Evolutionary conservation across 306 rosid genomes (phyloP).

Genomic region (Ammopiptanthus mongolicus): DNA sequence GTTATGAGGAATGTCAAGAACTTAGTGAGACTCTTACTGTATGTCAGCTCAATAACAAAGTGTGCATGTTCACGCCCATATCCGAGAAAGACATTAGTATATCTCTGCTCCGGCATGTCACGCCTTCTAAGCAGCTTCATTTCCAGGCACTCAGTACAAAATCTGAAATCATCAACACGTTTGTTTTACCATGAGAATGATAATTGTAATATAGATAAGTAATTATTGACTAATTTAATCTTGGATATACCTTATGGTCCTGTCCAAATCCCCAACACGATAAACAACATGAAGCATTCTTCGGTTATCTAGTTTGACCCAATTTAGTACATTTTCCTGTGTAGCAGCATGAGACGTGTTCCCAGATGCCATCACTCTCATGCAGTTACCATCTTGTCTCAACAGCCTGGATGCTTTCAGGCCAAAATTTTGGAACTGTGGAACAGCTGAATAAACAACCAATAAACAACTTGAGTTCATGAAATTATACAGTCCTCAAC

Average conservation of each 20-base stretch:
- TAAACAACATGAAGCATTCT: slow-evolving; percentile 82
- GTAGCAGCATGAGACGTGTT: slow-evolving; percentile 41
- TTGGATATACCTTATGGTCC: slow-evolving; percentile 61
- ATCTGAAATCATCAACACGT: slow-evolving; percentile 50
- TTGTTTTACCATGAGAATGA: not conserved
- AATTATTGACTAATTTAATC: not conserved
- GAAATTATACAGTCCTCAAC: not conserved
- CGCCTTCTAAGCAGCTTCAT: slow-evolving; percentile 83
- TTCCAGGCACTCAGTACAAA: slow-evolving; percentile 78
- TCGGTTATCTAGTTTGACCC: slow-evolving; percentile 74
- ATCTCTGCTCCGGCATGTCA: slow-evolving; percentile 81
- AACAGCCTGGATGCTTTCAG: slow-evolving; percentile 47
- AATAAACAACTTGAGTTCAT: slow-evolving; percentile 19
- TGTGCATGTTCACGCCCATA: slow-evolving; percentile 89
- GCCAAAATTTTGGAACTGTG: slow-evolving; percentile 41
- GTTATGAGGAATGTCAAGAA: slow-evolving; percentile 5
- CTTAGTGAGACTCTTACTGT: slow-evolving; percentile 49
- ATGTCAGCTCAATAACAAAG: slow-evolving; percentile 79
- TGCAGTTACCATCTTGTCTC: slow-evolving; percentile 38
- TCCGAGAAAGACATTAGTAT: slow-evolving; percentile 83
- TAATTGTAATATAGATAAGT: not conserved
- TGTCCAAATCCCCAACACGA: slow-evolving; percentile 85
- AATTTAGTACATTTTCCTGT: slow-evolving; percentile 64
- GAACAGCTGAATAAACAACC: slow-evolving; percentile 45
- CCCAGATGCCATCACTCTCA: slow-evolving; percentile 39